Conservation (phyloP, 2,329 filamentous ascomycete genomes). For the Monilinia laxa region DNA sequence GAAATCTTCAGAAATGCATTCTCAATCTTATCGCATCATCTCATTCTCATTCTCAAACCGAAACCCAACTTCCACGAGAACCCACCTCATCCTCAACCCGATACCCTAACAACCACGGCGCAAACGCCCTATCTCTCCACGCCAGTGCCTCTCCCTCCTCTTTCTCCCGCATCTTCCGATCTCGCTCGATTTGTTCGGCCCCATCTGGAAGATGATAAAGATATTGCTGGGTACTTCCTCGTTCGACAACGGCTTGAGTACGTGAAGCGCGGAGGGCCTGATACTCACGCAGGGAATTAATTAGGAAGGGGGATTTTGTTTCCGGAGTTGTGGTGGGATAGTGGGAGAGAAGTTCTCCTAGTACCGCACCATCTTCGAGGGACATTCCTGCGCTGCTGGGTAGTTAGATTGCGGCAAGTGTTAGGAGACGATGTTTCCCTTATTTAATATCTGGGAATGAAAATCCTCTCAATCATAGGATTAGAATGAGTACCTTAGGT, state of each 20-base stretch:
- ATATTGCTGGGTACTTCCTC: slow-evolving; percentile 61
- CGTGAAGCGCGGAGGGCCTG: slow-evolving; percentile 57
- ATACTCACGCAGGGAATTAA: slow-evolving; percentile 48
- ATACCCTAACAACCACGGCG: slow-evolving; percentile 45
- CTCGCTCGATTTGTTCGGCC: slow-evolving; percentile 56
- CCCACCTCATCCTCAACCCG: slow-evolving; percentile 43
- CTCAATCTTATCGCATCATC: neutral
- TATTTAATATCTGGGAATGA: neutral
- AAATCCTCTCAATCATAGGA: neutral
- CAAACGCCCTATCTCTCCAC: slow-evolving; percentile 45
- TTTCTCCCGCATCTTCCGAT: slow-evolving; percentile 44
- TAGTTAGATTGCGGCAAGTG: neutral
- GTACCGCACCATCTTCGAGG: slow-evolving; percentile 58
- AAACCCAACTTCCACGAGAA: neutral
- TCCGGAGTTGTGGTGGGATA: slow-evolving; percentile 24
- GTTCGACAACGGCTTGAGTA: slow-evolving; percentile 58
- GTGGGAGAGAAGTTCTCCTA: slow-evolving; percentile 54
- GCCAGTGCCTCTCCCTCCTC: slow-evolving; percentile 43
- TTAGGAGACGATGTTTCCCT: neutral
- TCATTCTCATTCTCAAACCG: neutral
- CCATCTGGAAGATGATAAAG: slow-evolving; percentile 57
- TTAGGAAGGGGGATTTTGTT: slow-evolving; percentile 29
- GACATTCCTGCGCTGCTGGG: slow-evolving; percentile 53
- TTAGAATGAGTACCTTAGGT: neutral
- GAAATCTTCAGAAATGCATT: neutral